Conservation (phyloP, 73 alveolate genomes). For the Paramecium caudatum region DNA sequence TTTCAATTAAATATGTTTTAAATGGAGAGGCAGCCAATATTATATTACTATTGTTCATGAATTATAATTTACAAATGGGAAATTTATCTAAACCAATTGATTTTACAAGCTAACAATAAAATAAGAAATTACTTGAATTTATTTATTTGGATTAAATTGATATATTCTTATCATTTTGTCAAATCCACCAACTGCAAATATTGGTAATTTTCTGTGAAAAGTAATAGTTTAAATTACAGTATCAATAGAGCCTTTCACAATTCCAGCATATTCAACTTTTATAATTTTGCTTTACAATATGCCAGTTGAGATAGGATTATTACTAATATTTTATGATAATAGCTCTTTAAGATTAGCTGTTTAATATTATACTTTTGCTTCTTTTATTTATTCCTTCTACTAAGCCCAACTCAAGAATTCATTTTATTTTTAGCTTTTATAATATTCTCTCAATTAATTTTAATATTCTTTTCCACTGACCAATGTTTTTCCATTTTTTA, state of each 20-base stretch:
- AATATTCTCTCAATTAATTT: conserved; percentile 63
- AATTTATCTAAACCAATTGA: conserved; percentile 15
- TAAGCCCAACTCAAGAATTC: conserved; percentile 70
- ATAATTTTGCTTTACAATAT: conserved; percentile 39
- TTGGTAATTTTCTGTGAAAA: conserved; percentile 44
- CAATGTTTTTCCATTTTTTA: conserved; percentile 62
- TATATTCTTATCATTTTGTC: conserved; percentile 46
- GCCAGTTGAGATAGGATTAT: neutral
- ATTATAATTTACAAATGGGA: conserved; percentile 32
- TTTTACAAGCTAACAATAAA: neutral
- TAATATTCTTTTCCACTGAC: conserved; percentile 71
- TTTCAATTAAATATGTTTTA: neutral
- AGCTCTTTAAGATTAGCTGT: conserved; percentile 20
- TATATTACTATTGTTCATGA: conserved; percentile 6
- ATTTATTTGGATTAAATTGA: conserved; percentile 48
- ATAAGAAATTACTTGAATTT: neutral
- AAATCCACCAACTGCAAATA: conserved; percentile 65
- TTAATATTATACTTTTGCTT: neutral
- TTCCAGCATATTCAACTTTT: conserved; percentile 69
- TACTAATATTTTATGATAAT: conserved; percentile 42
- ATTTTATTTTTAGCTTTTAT: conserved; percentile 49
- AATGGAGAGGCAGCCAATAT: conserved; percentile 31
- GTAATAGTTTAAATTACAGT: conserved; percentile 32
- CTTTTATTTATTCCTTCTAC: neutral
- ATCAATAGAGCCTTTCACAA: neutral